Percentiles rank a stretch among this genome's conserved stretches.
phyloP scores from a whole-genome alignment of 257 asterid genomes.

The Scutellaria minor region DNA sequence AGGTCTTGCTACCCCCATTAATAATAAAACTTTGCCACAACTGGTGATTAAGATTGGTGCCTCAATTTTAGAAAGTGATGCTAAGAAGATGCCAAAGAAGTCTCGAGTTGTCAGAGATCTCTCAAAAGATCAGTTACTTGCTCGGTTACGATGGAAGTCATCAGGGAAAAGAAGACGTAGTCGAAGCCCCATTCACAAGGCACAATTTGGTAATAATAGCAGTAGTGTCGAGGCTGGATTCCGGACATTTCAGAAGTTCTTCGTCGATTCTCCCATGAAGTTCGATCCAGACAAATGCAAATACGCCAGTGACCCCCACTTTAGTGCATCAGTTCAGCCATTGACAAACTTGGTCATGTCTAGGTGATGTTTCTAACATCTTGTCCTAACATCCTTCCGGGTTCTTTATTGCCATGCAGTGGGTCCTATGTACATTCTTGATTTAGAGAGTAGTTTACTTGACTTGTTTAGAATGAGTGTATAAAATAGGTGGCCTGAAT shows the following conservation, averaged over 20 bases:
- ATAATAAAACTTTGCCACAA: background rate
- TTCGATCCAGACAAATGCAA: slow-evolving; percentile 71
- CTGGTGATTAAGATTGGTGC: slow-evolving; percentile 14
- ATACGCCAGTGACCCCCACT: slow-evolving; percentile 47
- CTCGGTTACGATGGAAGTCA: slow-evolving; percentile 64
- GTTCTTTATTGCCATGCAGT: background rate
- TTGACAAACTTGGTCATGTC: slow-evolving; percentile 72
- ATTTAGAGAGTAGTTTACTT: slow-evolving; percentile 25
- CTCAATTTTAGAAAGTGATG: background rate
- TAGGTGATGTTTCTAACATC: slow-evolving; percentile 43
- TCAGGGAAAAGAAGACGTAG: slow-evolving; percentile 65
- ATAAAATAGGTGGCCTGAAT: slow-evolving; percentile 31
- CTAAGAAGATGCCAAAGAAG: slow-evolving; percentile 30
- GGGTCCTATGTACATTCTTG: slow-evolving; percentile 30
- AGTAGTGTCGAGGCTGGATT: slow-evolving; percentile 34
- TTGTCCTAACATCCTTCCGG: background rate
- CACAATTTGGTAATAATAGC: slow-evolving; percentile 14
- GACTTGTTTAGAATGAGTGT: slow-evolving; percentile 26
- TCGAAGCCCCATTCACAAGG: slow-evolving; percentile 57
- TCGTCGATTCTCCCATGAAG: slow-evolving; percentile 47
- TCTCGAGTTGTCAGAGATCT: slow-evolving; percentile 47
- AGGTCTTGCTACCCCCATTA: slow-evolving; percentile 14
- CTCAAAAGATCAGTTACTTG: slow-evolving; percentile 51
- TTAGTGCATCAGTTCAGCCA: slow-evolving; percentile 53
- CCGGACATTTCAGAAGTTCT: slow-evolving; percentile 38